Conservation (phyloP, 2,329 filamentous ascomycete genomes). For the Ophiostoma himal-ulmi region DNA sequence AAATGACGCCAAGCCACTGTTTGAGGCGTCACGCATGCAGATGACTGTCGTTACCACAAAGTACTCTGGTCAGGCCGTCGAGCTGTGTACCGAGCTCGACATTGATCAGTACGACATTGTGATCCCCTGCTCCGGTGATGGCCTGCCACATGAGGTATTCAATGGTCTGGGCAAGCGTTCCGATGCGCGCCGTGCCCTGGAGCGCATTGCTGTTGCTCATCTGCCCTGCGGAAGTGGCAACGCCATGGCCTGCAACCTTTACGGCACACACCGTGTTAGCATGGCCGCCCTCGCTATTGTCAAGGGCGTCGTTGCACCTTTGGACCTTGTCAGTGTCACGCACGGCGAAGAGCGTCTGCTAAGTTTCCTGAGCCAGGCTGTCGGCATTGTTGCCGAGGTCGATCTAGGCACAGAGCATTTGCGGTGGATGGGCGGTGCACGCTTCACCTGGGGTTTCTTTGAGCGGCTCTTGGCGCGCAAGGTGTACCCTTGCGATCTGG, state of each 20-base stretch:
- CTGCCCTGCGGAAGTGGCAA: conserved; percentile 93
- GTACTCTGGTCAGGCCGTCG: conserved; percentile 68
- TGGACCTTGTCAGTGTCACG: conserved; percentile 84
- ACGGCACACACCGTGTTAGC: conserved; percentile 69
- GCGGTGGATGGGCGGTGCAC: conserved; percentile 82
- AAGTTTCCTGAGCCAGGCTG: conserved; percentile 84
- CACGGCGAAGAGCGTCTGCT: conserved; percentile 68
- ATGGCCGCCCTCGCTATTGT: conserved; percentile 76
- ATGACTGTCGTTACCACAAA: conserved; percentile 68
- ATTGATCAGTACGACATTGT: conserved; percentile 77
- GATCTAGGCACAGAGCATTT: conserved; percentile 87
- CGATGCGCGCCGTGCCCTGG: conserved; percentile 69
- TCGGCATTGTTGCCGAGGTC: conserved; percentile 83
- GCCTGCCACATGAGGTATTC: conserved; percentile 86
- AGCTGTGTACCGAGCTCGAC: conserved; percentile 69
- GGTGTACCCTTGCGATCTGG: conserved; percentile 82
- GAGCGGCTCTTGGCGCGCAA: conserved; percentile 68
- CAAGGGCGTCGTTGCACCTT: conserved; percentile 75
- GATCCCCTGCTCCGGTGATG: conserved; percentile 86
- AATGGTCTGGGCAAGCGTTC: conserved; percentile 76
- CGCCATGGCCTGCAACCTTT: conserved; percentile 84
- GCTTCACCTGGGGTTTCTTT: conserved; percentile 84
- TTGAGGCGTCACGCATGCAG: conserved; percentile 72
- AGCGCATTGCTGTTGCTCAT: conserved; percentile 73
- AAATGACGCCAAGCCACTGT: conserved; percentile 70